phyloP scores from a whole-genome alignment of 2,329 filamentous ascomycete species.

The Exophiala phaeomuriformis region DNA sequence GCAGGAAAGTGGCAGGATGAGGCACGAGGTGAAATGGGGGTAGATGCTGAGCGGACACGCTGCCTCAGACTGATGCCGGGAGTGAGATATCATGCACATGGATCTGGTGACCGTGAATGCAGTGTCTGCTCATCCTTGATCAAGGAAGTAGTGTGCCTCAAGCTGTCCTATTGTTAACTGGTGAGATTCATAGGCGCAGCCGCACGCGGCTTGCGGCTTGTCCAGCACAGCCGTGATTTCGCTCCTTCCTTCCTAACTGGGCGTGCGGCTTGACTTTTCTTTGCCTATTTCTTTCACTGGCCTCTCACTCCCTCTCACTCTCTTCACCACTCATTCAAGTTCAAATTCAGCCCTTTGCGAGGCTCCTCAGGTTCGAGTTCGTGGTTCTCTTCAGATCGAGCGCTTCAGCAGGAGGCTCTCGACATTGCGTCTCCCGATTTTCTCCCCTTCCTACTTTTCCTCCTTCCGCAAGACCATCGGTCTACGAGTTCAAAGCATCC shows the following conservation, averaged over 20 bases:
- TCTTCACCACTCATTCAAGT: slow-evolving; percentile 4
- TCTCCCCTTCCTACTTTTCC: not conserved
- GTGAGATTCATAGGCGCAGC: no score
- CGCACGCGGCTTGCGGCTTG: not conserved
- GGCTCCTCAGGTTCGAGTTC: not conserved
- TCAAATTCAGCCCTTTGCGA: not conserved
- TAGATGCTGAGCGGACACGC: not conserved
- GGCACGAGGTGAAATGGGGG: not conserved
- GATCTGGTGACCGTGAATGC: not conserved
- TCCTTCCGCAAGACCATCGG: not conserved
- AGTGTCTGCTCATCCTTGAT: not conserved
- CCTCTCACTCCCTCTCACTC: slow-evolving; percentile 1
- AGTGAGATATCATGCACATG: not conserved
- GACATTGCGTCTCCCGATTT: not conserved
- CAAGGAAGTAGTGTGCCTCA: not conserved
- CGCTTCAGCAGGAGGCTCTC: not conserved
- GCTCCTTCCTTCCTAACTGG: slow-evolving; percentile 1
- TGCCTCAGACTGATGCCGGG: not conserved
- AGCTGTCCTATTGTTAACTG: not conserved
- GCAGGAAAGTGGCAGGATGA: not conserved
- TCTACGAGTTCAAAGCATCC: not conserved
- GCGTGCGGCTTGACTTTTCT: not conserved
- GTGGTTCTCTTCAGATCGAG: not conserved
- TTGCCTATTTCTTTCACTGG: not conserved
- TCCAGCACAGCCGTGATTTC: not conserved